Percentiles rank a stretch among this genome's conserved stretches.
These are phyloP conservation scores for Hamamelis virginiana DNA, from an alignment of 164 flowering plant genomes.

Conservation along the genomic window DNA sequence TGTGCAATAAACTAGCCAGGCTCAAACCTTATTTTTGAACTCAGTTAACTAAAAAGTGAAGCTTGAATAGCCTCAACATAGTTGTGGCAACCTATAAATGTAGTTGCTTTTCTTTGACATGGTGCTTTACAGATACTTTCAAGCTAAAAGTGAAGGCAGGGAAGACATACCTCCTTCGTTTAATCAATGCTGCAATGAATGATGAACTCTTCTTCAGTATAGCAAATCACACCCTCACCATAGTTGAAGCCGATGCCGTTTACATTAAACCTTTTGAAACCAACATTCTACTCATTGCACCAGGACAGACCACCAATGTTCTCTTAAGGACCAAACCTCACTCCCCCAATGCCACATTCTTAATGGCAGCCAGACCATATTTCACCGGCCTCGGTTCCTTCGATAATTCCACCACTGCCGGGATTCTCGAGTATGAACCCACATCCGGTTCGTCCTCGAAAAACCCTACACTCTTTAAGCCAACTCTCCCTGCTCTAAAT, in stretches of 20 bases:
- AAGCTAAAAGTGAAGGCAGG: slow-evolving; percentile 53
- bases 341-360: slow-evolving; percentile 40
- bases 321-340: slow-evolving; percentile 43
- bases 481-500: slow-evolving; percentile 47
- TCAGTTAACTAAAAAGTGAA: too few relatives aligned
- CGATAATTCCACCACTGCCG: slow-evolving; percentile 55
- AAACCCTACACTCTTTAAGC: slow-evolving; percentile 20
- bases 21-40: too few relatives aligned
- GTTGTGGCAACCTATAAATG: too few relatives aligned
- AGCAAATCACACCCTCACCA: slow-evolving; percentile 50
- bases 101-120: too few relatives aligned
- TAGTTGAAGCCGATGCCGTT: slow-evolving; percentile 55
- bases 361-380: slow-evolving; percentile 55
- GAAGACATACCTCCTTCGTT: slow-evolving; percentile 50
- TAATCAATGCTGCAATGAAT: slow-evolving; percentile 63
- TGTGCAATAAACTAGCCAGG: too few relatives aligned
- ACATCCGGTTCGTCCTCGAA: slow-evolving; percentile 13
- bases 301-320: slow-evolving; percentile 62
- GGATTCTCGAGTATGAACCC: slow-evolving; percentile 44
- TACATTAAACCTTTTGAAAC: slow-evolving; percentile 55
- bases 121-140: slow-evolving; percentile 36
- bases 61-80: too few relatives aligned
- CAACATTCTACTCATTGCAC: slow-evolving; percentile 28
- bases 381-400: slow-evolving; percentile 45
- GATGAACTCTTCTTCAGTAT: slow-evolving; percentile 62